Conservation (phyloP, 345 rosid genomes). For the Turritis glabra region DNA sequence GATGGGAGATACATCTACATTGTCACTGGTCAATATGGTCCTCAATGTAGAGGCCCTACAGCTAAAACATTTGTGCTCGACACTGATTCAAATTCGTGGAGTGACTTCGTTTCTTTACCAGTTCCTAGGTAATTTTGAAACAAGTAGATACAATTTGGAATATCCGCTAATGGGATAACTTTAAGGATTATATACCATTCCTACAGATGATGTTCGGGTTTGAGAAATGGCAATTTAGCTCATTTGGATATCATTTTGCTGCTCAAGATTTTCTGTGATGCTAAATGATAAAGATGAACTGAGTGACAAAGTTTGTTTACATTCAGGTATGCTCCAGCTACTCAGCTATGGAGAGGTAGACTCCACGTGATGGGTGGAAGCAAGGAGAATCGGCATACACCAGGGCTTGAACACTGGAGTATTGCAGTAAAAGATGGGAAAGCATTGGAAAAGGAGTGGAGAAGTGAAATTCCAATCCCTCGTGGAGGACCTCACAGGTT, state of each 20-base stretch:
- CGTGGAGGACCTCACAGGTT: conserved; percentile 99
- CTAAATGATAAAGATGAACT: not conserved
- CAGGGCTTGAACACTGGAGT: conserved; percentile 88
- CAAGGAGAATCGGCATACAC: conserved; percentile 87
- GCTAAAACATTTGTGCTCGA: conserved; percentile 81
- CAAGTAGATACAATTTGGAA: not conserved
- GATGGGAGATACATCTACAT: conserved; percentile 87
- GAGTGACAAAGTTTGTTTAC: conserved; percentile 6
- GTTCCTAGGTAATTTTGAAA: conserved; percentile 67
- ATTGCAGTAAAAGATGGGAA: conserved; percentile 89
- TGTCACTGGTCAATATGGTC: conserved; percentile 91
- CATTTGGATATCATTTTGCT: conserved; percentile 2
- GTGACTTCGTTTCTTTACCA: conserved; percentile 67
- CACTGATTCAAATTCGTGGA: conserved; percentile 82
- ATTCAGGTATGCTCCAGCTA: conserved; percentile 95
- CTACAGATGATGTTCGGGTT: not conserved
- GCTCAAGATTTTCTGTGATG: not conserved
- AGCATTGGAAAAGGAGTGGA: conserved; percentile 84
- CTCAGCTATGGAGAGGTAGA: conserved; percentile 97
- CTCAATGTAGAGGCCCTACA: conserved; percentile 93
- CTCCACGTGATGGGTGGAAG: conserved; percentile 99
- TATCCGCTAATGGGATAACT: not conserved
- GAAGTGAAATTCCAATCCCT: conserved; percentile 86
- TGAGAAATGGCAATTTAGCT: not conserved
- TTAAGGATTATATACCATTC: not conserved